Evolutionary conservation across 768 basidiomycete species (phyloP), one percentile per base, ranked within the genome.

Genomic region (Tubosaeta sp.): DNA sequence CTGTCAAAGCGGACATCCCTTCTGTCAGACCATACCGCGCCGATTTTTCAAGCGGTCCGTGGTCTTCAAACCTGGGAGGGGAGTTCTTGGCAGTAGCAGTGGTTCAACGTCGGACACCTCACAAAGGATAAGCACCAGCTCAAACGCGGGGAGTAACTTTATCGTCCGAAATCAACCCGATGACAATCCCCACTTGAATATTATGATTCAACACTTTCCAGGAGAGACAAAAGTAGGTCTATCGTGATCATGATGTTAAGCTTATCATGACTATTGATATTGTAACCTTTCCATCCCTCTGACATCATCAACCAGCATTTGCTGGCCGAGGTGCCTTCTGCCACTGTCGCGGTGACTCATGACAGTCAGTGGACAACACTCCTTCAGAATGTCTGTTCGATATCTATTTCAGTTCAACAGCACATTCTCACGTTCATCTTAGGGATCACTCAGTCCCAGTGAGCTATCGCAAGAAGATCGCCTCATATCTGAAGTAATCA

Each of bases 221-320:
- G 49, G 29, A 6, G 10, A n/a, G 9, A 32, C 29, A 4, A 44
- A 51, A 21, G 53, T 55, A 7, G 14, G 56, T 32, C 13, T 3
- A 10, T 11, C 4, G 13, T 13, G 13, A 40, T n/a, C 40, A 41
- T 25, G 24, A 25, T 4, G 8, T 21, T 6, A 1, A 16, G 12
- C 9, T 41, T 3, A 2, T 16, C 5, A 6, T 13, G 29, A 19
- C 34, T 6, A 6, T 7, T 10, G 46, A 13, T 22, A n/a, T 18
- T 18, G 3, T 14, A 51, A 49, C 13, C 41, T 0, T 57, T 57
- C 32, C 58, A 59, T 44, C 55, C 58, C 4, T 58, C 57, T 3
- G 54, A 52, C n/a, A 31, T 35, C 8, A 58, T 58, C 41, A 56
- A 52, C 19, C 40, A 22, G 31, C 48, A 43, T 41, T n/a, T 56